Base-by-base conservation (phyloP, 2,329 filamentous ascomycete genomes). In the Fusarium falciforme region DNA sequence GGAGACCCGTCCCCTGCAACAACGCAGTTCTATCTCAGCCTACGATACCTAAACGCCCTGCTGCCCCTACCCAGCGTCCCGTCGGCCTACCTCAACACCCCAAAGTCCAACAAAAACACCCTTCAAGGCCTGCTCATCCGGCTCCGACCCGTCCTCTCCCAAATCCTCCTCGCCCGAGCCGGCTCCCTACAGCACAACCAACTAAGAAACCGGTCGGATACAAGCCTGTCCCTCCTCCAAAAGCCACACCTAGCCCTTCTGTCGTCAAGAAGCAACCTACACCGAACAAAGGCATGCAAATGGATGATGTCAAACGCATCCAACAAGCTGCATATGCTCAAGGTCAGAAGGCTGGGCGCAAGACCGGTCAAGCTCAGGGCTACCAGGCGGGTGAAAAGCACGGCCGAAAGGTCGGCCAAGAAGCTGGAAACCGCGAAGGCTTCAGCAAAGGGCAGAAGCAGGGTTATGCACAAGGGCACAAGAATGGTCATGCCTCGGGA, bases 221-320 rank as follows among this genome's bases (percentile, higher is more conserved):
- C 12, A 62, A 63, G 12, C 25, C 54, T 6, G 61, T 63, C 14
- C 22, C 66, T 49, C 52, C 66, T 6, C 70, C 70, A 8, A 70
- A 47, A 11, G 61, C 66, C 12, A 40, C 62, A 17, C 59, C 70
- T 0, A 44, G 27, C 17, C 27, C 29, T n/a, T 58, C 38, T 25
- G 33, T 58, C 10, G 35, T 70, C 9, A 62, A 67, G n/a, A 67
- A 47, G 31, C 70, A 72, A 20, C 70, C 70, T 5, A 22, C 11
- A 2, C 57, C 66, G 5, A 63, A 27, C 0, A 52, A 71, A 6
- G 66, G 70, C 6, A 72, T 72, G 70, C 70, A 71, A 22, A 73
- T 71, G 66, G 22, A 67, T 16, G 61, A 72, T 3, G 70, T 63
- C 29, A 60, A 38, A 11, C 59, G 54, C 9, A 25, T 52, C 1